Conservation (phyloP, 2,329 filamentous ascomycete genomes). For the Cladosporium sp. region DNA sequence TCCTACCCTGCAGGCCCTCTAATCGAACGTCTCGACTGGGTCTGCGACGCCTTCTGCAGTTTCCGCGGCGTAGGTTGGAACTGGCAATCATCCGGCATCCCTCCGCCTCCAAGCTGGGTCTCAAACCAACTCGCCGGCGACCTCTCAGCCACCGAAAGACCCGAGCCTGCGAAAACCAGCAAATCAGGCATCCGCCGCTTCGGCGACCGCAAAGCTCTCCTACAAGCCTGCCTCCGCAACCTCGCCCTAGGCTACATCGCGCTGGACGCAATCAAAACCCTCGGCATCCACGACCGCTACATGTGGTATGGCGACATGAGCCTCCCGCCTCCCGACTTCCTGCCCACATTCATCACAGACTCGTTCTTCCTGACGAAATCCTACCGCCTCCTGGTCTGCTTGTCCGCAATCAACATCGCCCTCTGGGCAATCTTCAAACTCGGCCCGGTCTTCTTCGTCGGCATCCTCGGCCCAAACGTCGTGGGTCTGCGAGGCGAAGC, state of each 20-base stretch:
- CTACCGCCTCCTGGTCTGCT: slow-evolving; percentile 55
- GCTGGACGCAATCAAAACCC: slow-evolving; percentile 65
- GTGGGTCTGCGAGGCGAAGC: slow-evolving; percentile 57
- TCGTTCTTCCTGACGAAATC: slow-evolving; percentile 46
- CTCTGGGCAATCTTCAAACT: slow-evolving; percentile 59
- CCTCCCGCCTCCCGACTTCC: slow-evolving; percentile 40
- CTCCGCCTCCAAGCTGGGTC: slow-evolving; percentile 39
- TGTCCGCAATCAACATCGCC: slow-evolving; percentile 55
- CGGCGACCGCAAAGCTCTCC: slow-evolving; percentile 30
- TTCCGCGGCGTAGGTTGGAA: slow-evolving; percentile 60
- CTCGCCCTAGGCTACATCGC: slow-evolving; percentile 59
- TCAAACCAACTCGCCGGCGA: slow-evolving; percentile 35
- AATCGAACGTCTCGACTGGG: slow-evolving; percentile 55
- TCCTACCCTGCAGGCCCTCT: slow-evolving; percentile 46
- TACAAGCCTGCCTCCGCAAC: slow-evolving; percentile 32
- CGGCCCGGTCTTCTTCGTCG: slow-evolving; percentile 57
- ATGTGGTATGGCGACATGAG: slow-evolving; percentile 37
- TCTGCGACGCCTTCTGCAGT: slow-evolving; percentile 52
- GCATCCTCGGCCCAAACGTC: slow-evolving; percentile 54
- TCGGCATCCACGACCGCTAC: slow-evolving; percentile 74
- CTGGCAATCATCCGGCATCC: slow-evolving; percentile 50
- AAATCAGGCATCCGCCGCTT: slow-evolving; percentile 36
- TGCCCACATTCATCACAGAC: slow-evolving; percentile 39
- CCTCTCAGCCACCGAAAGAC: slow-evolving; percentile 21
- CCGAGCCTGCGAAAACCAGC: slow-evolving; percentile 16